Percentiles rank a stretch among this genome's conserved stretches.
Conservation (phyloP, 495 filamentous ascomycete genomes). For the Parmelia sp. region DNA sequence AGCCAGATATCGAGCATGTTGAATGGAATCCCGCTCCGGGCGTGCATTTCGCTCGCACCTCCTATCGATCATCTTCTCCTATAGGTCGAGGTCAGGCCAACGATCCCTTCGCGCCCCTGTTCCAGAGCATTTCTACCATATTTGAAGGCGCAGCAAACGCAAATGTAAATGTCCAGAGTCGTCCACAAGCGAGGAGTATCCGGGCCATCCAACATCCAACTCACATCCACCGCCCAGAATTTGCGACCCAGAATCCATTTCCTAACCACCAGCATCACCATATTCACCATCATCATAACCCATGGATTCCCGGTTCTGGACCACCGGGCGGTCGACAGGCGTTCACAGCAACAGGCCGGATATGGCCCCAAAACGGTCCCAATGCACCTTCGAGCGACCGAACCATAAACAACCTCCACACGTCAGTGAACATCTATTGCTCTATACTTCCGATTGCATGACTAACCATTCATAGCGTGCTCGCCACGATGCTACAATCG, state of each 20-base stretch:
- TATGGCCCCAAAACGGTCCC: conserved; percentile 15
- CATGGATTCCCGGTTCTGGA: conserved; percentile 8
- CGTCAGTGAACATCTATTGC: conserved; percentile 3
- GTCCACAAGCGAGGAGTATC: neutral
- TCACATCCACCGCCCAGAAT: conserved; percentile 5
- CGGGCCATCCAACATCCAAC: neutral
- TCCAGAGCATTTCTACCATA: conserved; percentile 21
- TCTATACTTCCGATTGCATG: neutral
- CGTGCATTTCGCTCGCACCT: conserved; percentile 30
- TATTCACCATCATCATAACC: conserved; percentile 13
- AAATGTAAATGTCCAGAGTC: neutral
- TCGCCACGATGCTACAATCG: conserved; percentile 18
- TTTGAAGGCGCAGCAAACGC: conserved; percentile 18
- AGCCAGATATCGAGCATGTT: conserved; percentile 35
- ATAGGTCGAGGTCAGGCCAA: conserved; percentile 15
- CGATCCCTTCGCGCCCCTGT: conserved; percentile 20
- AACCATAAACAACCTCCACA: conserved; percentile 5
- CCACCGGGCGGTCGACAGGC: conserved; percentile 11
- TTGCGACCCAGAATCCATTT: conserved; percentile 6
- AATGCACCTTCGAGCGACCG: conserved; percentile 3
- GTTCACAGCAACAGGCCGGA: conserved; percentile 11
- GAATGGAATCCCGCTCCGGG: conserved; percentile 34
- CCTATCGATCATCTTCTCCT: conserved; percentile 20
- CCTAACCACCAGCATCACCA: conserved; percentile 14
- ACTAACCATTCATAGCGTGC: conserved; percentile 9